Conservation (phyloP, 495 filamentous ascomycete species). For the Penicillium chermesinum region DNA sequence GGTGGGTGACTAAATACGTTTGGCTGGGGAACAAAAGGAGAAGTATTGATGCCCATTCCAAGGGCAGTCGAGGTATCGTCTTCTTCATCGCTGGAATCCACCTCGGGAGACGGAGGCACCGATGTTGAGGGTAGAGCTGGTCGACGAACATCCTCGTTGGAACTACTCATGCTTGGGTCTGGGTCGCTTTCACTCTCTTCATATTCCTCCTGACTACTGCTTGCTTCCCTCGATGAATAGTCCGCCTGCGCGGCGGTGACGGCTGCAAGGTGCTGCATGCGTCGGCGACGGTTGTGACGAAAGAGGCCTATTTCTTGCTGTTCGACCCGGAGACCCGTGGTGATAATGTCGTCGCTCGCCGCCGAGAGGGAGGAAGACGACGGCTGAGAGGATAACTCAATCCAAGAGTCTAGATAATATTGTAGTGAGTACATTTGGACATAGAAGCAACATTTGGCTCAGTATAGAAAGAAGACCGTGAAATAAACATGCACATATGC, state of each 20-base stretch:
- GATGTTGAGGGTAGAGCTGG: constrained; percentile 20
- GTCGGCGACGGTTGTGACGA: constrained; percentile 50
- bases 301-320: constrained; percentile 33
- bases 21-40: constrained; percentile 75
- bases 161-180: constrained; percentile 77
- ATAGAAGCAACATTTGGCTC: no score
- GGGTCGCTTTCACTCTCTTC: constrained; percentile 82
- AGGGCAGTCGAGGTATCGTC: constrained; percentile 81
- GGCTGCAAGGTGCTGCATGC: constrained; percentile 44
- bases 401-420: constrained; percentile 81
- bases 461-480: no score
- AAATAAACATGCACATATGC: constrained; percentile 12
- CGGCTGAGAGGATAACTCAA: constrained; percentile 89
- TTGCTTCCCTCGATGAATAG: constrained; percentile 38
- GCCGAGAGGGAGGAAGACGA: constrained; percentile 83
- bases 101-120: constrained; percentile 31
- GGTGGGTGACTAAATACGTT: constrained; percentile 88
- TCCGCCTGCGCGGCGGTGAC: constrained; percentile 46
- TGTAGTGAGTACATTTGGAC: constrained; percentile 50
- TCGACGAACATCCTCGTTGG: constrained; percentile 64
- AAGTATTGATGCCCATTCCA: constrained; percentile 54
- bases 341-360: constrained; percentile 80
- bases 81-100: constrained; percentile 53
- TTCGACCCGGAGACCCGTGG: constrained; percentile 74
- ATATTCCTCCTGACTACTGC: constrained; percentile 87